Conservation (phyloP, 495 filamentous ascomycete genomes). For the Lichina pygmaea region DNA sequence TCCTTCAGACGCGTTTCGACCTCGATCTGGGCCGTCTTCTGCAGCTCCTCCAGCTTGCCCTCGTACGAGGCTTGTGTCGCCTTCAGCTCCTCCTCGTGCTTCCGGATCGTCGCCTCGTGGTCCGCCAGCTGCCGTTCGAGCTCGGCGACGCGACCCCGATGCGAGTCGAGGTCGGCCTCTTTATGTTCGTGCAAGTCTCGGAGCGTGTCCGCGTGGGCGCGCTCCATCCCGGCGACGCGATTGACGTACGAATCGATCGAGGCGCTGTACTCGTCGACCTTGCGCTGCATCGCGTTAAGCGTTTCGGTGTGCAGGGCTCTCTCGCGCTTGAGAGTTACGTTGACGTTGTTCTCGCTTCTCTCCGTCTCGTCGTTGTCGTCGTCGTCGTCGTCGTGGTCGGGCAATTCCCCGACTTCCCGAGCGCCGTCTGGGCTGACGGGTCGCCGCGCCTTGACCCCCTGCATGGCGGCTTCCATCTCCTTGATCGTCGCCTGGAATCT, state of each 20-base stretch:
- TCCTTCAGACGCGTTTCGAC: conserved; percentile 19
- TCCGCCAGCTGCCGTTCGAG: conserved; percentile 31
- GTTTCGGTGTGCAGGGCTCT: conserved; percentile 32
- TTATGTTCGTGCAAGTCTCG: conserved; percentile 19
- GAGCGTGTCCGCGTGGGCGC: conserved; percentile 29
- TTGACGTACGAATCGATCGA: conserved; percentile 33
- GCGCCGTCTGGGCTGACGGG: background rate
- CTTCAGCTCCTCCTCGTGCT: conserved; percentile 24
- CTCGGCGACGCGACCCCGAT: conserved; percentile 24
- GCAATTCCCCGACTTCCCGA: background rate
- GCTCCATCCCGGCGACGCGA: conserved; percentile 38
- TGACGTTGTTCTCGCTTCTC: conserved; percentile 11
- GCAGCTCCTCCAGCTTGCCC: conserved; percentile 22
- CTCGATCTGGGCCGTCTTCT: conserved; percentile 18
- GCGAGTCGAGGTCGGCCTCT: conserved; percentile 17
- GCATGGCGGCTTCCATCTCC: conserved; percentile 34
- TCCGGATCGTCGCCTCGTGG: conserved; percentile 25
- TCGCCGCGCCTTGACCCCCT: conserved; percentile 21
- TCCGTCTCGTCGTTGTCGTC: conserved; percentile 16
- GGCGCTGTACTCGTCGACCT: conserved; percentile 56
- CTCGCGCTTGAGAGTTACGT: conserved; percentile 20
- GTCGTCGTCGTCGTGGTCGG: background rate
- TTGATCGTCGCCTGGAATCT: conserved; percentile 42
- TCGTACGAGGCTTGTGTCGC: conserved; percentile 26
- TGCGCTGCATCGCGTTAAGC: conserved; percentile 35